These are phyloP conservation scores for Saprolegnia diclina DNA, from an alignment of 352 stramenopile species.

Conservation along the genomic window DNA sequence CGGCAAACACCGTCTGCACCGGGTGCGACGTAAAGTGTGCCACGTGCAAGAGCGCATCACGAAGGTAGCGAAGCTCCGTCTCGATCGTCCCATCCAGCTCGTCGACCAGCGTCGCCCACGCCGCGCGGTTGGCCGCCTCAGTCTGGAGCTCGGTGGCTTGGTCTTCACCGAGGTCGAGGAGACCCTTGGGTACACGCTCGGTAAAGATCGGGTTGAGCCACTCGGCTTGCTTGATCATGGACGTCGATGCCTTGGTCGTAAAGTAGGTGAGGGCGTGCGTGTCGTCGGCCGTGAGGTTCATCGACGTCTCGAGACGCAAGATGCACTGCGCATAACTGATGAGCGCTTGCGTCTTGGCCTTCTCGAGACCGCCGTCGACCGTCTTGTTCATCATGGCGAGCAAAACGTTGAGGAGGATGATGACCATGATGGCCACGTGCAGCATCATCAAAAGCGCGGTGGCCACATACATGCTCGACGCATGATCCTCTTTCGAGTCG, in stretches of 20 bases:
- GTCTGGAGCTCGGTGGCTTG: background rate
- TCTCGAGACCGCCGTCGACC: background rate
- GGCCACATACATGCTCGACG: background rate
- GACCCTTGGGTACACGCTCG: background rate
- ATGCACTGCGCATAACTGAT: slow-evolving; percentile 5
- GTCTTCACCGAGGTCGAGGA: background rate
- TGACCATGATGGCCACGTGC: background rate
- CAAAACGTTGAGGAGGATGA: slow-evolving; percentile 9
- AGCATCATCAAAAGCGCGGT: background rate
- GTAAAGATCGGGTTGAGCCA: slow-evolving; percentile 8
- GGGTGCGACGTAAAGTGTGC: background rate
- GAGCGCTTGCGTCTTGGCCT: slow-evolving; percentile 2
- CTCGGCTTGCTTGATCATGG: too few relatives aligned
- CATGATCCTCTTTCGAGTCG: background rate
- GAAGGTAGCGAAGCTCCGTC: background rate
- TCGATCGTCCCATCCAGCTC: background rate
- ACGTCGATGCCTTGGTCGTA: too few relatives aligned
- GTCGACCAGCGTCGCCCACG: background rate
- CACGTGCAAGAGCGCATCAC: background rate
- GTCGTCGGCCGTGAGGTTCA: background rate
- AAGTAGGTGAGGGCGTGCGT: background rate
- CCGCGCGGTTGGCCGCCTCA: background rate
- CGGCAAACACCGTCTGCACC: background rate
- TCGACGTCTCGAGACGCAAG: background rate
- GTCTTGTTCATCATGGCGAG: slow-evolving; percentile 18